Base-by-base conservation (phyloP, 2,329 filamentous ascomycete genomes). In the Lizonia empirigonia region DNA sequence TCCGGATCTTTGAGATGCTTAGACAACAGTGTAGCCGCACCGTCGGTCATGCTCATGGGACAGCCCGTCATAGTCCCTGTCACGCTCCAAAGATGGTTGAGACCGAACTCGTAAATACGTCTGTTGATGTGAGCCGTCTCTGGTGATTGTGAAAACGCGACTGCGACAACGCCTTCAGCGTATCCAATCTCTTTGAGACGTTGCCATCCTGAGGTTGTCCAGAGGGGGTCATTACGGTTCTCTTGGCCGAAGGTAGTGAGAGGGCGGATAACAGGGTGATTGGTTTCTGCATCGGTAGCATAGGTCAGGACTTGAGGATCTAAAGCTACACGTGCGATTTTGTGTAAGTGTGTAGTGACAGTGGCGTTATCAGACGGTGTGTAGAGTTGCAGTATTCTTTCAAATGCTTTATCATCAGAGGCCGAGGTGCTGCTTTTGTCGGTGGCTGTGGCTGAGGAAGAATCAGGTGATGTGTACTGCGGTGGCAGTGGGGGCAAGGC, bases 131-230 rank as follows among this genome's bases (percentile, higher is more conserved):
- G 49, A 4, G 37, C 26, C 1, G 76, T 74, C 0, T 75, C 79
- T 42, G 79, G 72, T 2, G 78, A 69, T 1, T 76, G 75, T 41
- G 86, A 82, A 56, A 88, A 87, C 15, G 82, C 85, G 34, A 81
- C 77, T 0, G 83, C 82, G 8, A 86, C 78, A 5, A 86, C 72
- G 0, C 86, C 85, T 55, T 82, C 80, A 24, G 75, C 68, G 13
- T 82, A 78, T 0, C 85, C 84, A 58, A 85, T 82, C 1, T 79
- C 76, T 58, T 86, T 84, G 2, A 88, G 74, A 32, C 78, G 75
- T 30, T 79, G 77, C 88, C 88, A 91, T 22, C 88, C 87, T 56
- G 86, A 80, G 1, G 81, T 80, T 0, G 86, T 86, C 27, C 88
- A 77, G 1, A 90, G 74, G 26, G 84, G 79, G 37, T 82, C 81